Evolutionary conservation across 306 rosid species (phyloP), one percentile per base, ranked within the genome.

Genomic region (Begonia fuchsioides): DNA sequence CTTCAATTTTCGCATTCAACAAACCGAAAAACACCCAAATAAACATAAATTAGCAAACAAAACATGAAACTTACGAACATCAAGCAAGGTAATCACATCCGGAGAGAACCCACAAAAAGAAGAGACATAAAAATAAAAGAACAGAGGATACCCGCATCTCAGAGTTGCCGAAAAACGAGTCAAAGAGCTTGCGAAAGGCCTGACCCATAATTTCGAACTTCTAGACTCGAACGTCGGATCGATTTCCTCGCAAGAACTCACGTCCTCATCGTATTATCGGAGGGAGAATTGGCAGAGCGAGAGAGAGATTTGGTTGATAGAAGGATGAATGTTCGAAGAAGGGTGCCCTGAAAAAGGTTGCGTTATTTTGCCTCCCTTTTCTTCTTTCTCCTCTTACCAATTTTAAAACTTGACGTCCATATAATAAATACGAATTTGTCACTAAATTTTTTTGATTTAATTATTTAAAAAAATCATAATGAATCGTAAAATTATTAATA

Each of bases 171-270:
- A 76, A 76, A 64, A 76, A 76, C 44, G 73, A 11, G 53, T 76
- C 83, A 68, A 76, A 76, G 65, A 76, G 83, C 66, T 72, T 76
- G 51, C 83, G 79, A 47, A 76, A 76, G 38, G 74, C 73, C 60
- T 76, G 83, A 65, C 83, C 83, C 83, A 76, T 76, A 15, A 19
- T 39, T 11, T 10, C 13, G 50, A 39, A 17, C 47, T 5, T 14
- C n/a, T 49, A 43, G 35, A 10, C 43, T 47, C 17, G 18, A 17
- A 38, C 55, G 49, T 16, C 55, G 16, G 55, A 49, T 55, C 44
- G 12, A 45, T n/a, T 41, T 13, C 14, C 7, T 41, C 45, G 3
- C 6, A 6, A 0, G 45, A 41, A n/a, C 13, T 41, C 45, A 41
- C 6, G 45, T 41, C 12, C 45, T 41, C 14, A 41, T 41, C 45